Conservation (phyloP, 108 stramenopile genomes). For the Cyclotella sp. region DNA sequence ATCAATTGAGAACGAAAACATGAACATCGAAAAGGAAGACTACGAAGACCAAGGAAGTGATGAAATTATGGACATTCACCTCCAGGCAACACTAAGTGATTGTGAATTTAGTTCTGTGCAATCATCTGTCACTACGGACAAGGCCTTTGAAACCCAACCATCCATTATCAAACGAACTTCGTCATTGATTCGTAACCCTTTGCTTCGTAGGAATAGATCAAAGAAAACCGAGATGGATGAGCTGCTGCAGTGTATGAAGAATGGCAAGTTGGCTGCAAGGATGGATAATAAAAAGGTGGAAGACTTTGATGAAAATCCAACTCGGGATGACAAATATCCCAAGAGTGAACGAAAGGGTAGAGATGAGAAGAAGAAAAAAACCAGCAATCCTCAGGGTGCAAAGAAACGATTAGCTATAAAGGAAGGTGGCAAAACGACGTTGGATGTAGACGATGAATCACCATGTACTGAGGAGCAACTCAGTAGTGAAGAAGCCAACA, state of each 20-base stretch:
- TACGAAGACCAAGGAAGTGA: not conserved
- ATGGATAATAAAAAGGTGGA: conserved; percentile 18
- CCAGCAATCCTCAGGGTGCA: too few species aligned
- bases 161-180: conserved; percentile 33
- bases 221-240: not conserved
- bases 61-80: conserved; percentile 14
- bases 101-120: conserved; percentile 37
- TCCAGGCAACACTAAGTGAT: conserved; percentile 43
- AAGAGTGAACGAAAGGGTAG: too few species aligned
- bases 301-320: not conserved
- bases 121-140: conserved; percentile 44
- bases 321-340: not conserved
- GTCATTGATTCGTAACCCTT: conserved; percentile 29
- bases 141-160: not conserved
- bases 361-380: too few species aligned
- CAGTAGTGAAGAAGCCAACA: too few species aligned
- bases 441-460: too few species aligned
- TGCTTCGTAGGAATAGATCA: conserved; percentile 22
- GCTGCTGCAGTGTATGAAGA: conserved; percentile 15
- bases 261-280: conserved; percentile 27
- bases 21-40: not conserved
- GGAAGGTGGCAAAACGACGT: too few species aligned
- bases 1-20: too few species aligned
- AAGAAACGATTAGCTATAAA: too few species aligned
- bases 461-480: too few species aligned